phyloP scores from a whole-genome alignment of 805 yeast species.

The Ogataea corticis region DNA sequence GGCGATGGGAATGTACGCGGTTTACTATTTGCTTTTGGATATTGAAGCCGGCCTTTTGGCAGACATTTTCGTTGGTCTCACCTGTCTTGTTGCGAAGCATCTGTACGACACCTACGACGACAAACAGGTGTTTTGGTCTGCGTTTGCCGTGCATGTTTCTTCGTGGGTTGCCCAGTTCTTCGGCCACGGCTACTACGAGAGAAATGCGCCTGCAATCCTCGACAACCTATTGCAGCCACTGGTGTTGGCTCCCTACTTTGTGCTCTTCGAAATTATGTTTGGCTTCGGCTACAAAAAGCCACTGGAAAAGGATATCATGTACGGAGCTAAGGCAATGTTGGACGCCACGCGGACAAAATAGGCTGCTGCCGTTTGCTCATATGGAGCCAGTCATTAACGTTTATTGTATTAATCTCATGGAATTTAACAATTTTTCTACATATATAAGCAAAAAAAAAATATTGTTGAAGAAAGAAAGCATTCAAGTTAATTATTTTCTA shows the following conservation, averaged over 20 bases:
- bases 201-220: slow-evolving; percentile 80
- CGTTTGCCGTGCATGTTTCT: slow-evolving; percentile 45
- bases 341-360: too few species aligned
- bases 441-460: too few species aligned
- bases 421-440: too few species aligned
- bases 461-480: too few species aligned
- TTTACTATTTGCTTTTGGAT: slow-evolving; percentile 63
- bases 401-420: too few species aligned
- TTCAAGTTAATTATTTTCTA: background rate
- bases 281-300: slow-evolving; percentile 59
- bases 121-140: slow-evolving; percentile 29
- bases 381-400: too few species aligned
- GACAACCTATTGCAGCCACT: slow-evolving; percentile 84
- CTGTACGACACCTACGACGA: slow-evolving; percentile 16
- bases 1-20: slow-evolving; percentile 47
- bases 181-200: slow-evolving; percentile 84
- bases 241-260: slow-evolving; percentile 90
- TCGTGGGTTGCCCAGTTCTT: slow-evolving; percentile 85
- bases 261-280: slow-evolving; percentile 74
- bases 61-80: slow-evolving; percentile 35
- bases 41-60: slow-evolving; percentile 47
- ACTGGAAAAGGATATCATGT: slow-evolving; percentile 50
- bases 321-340: slow-evolving; percentile 42
- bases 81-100: slow-evolving; percentile 18
- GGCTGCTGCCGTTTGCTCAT: too few species aligned